Evolutionary conservation across 176 grass and related monocot species (phyloP), one percentile per base, ranked within the genome.

Genomic region (Oryza glumipatula): DNA sequence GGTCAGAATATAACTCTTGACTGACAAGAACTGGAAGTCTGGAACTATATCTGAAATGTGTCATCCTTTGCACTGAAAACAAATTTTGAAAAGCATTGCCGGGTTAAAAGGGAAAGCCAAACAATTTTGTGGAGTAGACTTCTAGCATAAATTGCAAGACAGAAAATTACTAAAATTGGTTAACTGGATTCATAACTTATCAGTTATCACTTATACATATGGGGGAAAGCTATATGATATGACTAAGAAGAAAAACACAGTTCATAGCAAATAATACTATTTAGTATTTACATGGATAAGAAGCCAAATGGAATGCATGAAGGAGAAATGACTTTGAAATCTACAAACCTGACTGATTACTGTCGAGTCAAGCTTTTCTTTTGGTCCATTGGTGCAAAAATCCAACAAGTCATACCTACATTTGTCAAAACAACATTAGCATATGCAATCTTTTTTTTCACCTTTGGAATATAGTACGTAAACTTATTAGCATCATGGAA

Each of bases 341-440:
- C 8, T 6, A 90, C 39, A 77, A 89, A 99, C 96, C 93, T 99
- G 96, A 84, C 96, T 99, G 78, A 99, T 92, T 65, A 96, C 89
- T 65, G 96, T 99, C 73, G 93, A 99, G 76, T 99, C 88, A 80
- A 99, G 84, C 72, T 91, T 99, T 80, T 96, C 93, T 88, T 98
- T 99, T 61, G 96, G 93, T 21, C 96, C 96, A 83, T 96, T 95
- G 49, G 82, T 95, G 89, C 93, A 96, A 74, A 96, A 65, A 92
- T 92, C 88, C 85, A 96, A 48, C 89, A 99, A 84, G 63, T 99
- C 93, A 67, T 92, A 99, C 72, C 96, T 99, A 67, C 74, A 82
- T 48, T 30, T 63, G 56, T 33, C 14, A 17, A 30, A 38, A 77
- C 14, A 80, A 82, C 5, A 78, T 68, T 71, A 68, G 12, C 60